A percentile compares a stretch with the other conserved stretches of the same genome.
Evolutionary conservation across 1,139 yeast genomes (phyloP).

Genomic region (Scheffersomyces quercinus): DNA sequence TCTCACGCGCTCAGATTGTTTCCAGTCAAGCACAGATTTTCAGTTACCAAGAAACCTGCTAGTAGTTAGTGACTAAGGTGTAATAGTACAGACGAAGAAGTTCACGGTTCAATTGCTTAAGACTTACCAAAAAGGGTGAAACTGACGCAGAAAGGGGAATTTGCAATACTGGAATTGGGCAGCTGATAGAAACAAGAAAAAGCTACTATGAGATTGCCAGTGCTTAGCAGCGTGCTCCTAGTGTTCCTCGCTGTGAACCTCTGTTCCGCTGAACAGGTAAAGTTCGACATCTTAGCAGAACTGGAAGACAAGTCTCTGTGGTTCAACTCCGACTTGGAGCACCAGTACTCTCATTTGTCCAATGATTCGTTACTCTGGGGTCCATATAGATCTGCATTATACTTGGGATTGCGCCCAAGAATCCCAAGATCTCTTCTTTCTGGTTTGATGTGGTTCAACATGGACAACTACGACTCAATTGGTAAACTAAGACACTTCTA

Average conservation of each 20-base stretch:
- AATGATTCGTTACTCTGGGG: constrained; percentile 69
- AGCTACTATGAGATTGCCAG: neutral
- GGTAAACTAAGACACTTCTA: constrained; percentile 72
- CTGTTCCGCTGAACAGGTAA: constrained; percentile 6
- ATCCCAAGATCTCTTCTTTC: constrained; percentile 73
- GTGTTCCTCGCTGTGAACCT: neutral
- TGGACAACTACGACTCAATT: constrained; percentile 60
- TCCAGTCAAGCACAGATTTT: no score
- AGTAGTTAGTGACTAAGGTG: no score
- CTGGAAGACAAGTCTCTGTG: constrained; percentile 4
- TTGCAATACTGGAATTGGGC: no score
- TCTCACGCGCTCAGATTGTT: no score
- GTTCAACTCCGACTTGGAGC: constrained; percentile 12
- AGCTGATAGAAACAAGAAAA: neutral
- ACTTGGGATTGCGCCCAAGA: constrained; percentile 83
- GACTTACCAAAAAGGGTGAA: no score
- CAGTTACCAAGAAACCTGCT: no score
- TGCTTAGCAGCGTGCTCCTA: neutral
- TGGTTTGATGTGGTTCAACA: constrained; percentile 90
- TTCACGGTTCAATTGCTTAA: no score
- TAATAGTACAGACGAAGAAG: no score
- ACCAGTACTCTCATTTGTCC: constrained; percentile 27
- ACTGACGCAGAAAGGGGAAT: no score
- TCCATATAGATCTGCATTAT: constrained; percentile 85
- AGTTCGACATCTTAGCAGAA: constrained; percentile 16